Conservation (phyloP, 2,329 filamentous ascomycete genomes). For the Botrytis byssoidea region DNA sequence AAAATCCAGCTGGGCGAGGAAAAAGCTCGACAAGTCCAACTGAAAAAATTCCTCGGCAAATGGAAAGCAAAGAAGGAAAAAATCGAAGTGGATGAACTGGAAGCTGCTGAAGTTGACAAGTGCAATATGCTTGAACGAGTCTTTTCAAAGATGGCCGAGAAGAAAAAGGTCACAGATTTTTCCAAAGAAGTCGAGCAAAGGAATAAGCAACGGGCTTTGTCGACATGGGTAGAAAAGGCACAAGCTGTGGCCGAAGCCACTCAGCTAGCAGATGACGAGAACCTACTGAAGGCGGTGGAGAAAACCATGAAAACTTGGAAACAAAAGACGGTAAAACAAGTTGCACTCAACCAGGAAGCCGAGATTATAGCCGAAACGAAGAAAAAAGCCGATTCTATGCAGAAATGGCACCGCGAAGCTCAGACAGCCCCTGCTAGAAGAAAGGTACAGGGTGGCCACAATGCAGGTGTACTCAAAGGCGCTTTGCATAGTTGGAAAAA, state of each 20-base stretch:
- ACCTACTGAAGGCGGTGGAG: conserved; percentile 26
- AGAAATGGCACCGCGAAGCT: conserved; percentile 34
- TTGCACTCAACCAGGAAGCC: conserved; percentile 26
- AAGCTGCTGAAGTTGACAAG: conserved; percentile 38
- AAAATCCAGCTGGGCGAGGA: conserved; percentile 44
- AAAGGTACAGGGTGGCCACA: conserved; percentile 46
- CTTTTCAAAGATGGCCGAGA: conserved; percentile 42
- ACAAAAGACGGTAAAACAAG: conserved; percentile 22
- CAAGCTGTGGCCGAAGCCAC: conserved; percentile 27
- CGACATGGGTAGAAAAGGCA: conserved; percentile 30
- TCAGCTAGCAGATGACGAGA: conserved; percentile 29
- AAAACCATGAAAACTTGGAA: conserved; percentile 32
- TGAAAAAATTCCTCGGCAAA: conserved; percentile 53
- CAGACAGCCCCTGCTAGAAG: conserved; percentile 32
- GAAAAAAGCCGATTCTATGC: conserved; percentile 25
- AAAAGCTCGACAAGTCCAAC: conserved; percentile 50
- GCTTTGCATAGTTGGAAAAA: conserved; percentile 51
- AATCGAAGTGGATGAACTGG: conserved; percentile 28
- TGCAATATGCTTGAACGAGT: conserved; percentile 35
- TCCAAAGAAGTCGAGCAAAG: conserved; percentile 26
- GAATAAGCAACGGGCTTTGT: conserved; percentile 28
- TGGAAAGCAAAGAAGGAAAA: conserved; percentile 43
- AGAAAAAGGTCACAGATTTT: conserved; percentile 32
- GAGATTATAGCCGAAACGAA: conserved; percentile 21
- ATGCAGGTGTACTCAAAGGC: conserved; percentile 46